A percentile compares a stretch with the other conserved stretches of the same genome.
Conservation (phyloP, 2,329 filamentous ascomycete species). For the Colletotrichum lentis region DNA sequence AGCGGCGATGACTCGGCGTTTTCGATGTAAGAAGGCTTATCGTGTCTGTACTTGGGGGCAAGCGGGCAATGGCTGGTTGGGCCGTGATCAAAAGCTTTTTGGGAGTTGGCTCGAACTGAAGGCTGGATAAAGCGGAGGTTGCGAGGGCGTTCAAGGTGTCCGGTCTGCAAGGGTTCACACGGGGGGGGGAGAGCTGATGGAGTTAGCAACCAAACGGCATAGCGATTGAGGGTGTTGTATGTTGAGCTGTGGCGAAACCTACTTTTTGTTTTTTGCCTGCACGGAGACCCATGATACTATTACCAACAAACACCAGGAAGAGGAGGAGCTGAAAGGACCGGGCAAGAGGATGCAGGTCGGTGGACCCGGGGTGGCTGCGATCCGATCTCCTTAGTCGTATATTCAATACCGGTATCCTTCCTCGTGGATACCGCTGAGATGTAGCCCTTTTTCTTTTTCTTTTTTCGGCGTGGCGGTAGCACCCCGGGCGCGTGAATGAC, state of each 20-base stretch:
- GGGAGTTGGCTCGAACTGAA: constrained; percentile 25
- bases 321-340: not conserved
- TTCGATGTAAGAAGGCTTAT: constrained; percentile 19
- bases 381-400: constrained; percentile 28
- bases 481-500: not conserved
- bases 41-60: constrained; percentile 7
- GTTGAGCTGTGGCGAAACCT: constrained; percentile 37
- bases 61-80: constrained; percentile 21
- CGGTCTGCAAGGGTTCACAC: constrained; percentile 29
- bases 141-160: constrained; percentile 37
- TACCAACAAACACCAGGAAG: constrained; percentile 8
- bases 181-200: constrained; percentile 27
- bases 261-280: constrained; percentile 27
- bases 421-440: constrained; percentile 18
- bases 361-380: constrained; percentile 3
- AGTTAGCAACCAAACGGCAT: constrained; percentile 39
- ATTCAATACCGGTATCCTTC: constrained; percentile 27
- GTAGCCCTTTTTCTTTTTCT: not conserved
- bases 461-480: not conserved
- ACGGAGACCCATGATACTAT: constrained; percentile 29
- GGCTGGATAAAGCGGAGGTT: constrained; percentile 26
- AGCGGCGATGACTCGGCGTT: constrained; percentile 6
- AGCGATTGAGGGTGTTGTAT: constrained; percentile 28
- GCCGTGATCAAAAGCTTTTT: constrained; percentile 8
- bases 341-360: not conserved